phyloP scores from a whole-genome alignment of 306 rosid species.

The Fragaria iinumae region DNA sequence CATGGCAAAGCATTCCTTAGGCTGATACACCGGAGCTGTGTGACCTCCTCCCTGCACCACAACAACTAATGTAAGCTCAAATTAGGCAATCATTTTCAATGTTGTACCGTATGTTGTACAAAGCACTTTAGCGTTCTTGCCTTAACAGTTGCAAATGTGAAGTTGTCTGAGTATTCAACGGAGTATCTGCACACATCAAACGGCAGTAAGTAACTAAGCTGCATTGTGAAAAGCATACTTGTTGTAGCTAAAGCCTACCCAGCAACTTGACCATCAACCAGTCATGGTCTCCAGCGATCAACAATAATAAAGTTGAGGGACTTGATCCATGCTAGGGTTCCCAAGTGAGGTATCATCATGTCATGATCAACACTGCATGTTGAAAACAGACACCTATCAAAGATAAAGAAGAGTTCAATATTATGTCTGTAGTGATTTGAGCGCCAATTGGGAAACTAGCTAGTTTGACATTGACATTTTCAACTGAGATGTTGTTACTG shows the following conservation, averaged over 20 bases:
- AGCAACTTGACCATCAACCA: conserved; percentile 37
- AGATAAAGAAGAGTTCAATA: no score
- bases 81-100: not conserved
- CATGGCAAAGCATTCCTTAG: conserved; percentile 32
- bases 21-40: conserved; percentile 24
- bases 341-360: conserved; percentile 24
- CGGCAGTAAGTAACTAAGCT: not conserved
- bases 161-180: conserved; percentile 30
- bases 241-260: conserved; percentile 35
- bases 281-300: conserved; percentile 46
- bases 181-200: conserved; percentile 13
- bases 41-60: conserved; percentile 25
- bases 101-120: no score
- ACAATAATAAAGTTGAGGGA: conserved; percentile 41
- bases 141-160: conserved; percentile 53
- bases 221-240: no score
- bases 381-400: no score
- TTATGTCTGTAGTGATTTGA: no score
- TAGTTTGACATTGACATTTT: no score
- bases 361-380: conserved; percentile 55
- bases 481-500: no score
- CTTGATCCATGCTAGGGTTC: conserved; percentile 56
- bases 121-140: conserved; percentile 8
- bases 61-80: not conserved
- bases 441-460: no score